Percentiles rank a stretch among this genome's conserved stretches.
Evolutionary conservation across 371 early-diverging fungal genomes (phyloP).

Genomic region (Batkoa obscura): DNA sequence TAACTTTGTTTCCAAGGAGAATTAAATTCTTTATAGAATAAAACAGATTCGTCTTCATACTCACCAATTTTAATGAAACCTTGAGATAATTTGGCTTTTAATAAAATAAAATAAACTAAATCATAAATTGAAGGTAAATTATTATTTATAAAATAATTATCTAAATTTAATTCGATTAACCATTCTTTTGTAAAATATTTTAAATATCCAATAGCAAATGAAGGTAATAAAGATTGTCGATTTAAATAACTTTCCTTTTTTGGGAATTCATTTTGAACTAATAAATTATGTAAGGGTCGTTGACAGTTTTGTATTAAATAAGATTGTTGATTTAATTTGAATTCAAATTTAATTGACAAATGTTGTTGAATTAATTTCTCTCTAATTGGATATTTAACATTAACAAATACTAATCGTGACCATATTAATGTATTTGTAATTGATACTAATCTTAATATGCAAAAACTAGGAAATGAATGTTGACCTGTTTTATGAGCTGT

Average conservation of each 20-base stretch:
- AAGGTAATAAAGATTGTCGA: background rate
- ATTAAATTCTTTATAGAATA: constrained; percentile 46
- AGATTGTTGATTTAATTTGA: background rate
- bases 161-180: constrained; percentile 32
- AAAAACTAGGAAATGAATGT: constrained; percentile 13
- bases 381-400: background rate
- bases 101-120: constrained; percentile 39
- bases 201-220: constrained; percentile 24
- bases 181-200: constrained; percentile 38
- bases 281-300: constrained; percentile 1
- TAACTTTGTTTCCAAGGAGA: too few relatives aligned
- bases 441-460: constrained; percentile 11
- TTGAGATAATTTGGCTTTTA: constrained; percentile 31
- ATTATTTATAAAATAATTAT: constrained; percentile 15
- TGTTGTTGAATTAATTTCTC: background rate
- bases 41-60: constrained; percentile 24
- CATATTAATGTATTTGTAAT: background rate
- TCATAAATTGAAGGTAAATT: constrained; percentile 35
- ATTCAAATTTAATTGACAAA: background rate
- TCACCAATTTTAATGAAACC: constrained; percentile 34
- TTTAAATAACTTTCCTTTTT: background rate
- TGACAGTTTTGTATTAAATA: background rate
- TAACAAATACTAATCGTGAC: constrained; percentile 1
- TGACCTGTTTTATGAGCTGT: constrained; percentile 10
- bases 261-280: background rate